Evolutionary conservation across 805 yeast species (phyloP), one percentile per base, ranked within the genome.

Genomic region (Yarrowia sp.): DNA sequence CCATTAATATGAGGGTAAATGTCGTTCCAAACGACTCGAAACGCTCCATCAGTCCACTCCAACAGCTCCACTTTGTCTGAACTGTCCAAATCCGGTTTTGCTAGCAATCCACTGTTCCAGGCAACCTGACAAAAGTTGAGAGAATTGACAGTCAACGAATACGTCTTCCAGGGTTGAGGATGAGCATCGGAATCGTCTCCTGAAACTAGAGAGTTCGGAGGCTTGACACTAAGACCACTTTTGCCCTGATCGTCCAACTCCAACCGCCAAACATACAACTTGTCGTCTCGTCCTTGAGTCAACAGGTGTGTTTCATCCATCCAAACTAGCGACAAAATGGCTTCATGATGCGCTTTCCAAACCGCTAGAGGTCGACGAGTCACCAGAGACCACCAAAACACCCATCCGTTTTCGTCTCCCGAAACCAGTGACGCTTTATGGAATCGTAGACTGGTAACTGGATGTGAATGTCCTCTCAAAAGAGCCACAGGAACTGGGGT

Each of bases 111-210:
- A 0, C 72, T 71, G 8, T 56, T 64, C 17, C 81, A 73, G 5
- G 80, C 85, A n/a, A 86, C 84, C 64, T 85, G 84, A 68, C 91
- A 82, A 73, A 87, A 90, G 69, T 89, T 90, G 67, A 90, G 76
- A 4, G 90, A 79, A 72, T 90, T 90, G 46, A 88, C 88, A 6
- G 92, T 92, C 68, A 88, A 78, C 17, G 82, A 80, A 67, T 81
- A 79, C 0, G 77, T 72, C 33, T 74, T 67, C 68, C 74, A 70
- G 7, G 79, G 79, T 30, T 63, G 64, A 22, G 70, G 68, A 70
- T 72, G 74, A 11, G 30, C 35, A 5, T 17, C 46, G 40, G 74
- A 71, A 26, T 26, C 8, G 58, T 61, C 62, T 40, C 71, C 66
- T 7, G 32, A 10, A 33, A 36, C 66, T 22, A 35, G 21, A 1